Percentiles rank a stretch among this genome's conserved stretches.
Evolutionary conservation across 2,329 filamentous ascomycete genomes (phyloP).

Genomic region (Chrysoporthe cubensis): DNA sequence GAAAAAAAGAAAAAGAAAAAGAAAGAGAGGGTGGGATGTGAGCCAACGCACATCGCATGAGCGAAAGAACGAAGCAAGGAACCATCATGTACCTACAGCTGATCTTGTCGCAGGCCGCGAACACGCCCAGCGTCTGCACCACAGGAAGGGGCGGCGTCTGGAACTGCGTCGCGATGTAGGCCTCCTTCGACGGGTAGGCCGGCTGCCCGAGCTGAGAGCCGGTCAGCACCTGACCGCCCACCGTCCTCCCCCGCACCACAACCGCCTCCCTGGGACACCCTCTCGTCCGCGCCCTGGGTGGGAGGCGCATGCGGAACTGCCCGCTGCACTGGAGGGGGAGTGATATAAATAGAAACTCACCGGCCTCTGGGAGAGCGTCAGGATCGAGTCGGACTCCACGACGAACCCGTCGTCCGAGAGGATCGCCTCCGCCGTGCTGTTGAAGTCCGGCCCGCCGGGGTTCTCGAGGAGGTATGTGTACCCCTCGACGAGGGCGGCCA

Average conservation of each 20-base stretch:
- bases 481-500: slow-evolving; percentile 19
- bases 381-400: slow-evolving; percentile 26
- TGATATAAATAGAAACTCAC: slow-evolving; percentile 12
- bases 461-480: slow-evolving; percentile 27
- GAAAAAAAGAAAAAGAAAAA: neutral
- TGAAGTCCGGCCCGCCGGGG: slow-evolving; percentile 23
- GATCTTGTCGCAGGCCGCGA: slow-evolving; percentile 25
- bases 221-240: neutral
- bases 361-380: slow-evolving; percentile 22
- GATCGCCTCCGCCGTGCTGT: slow-evolving; percentile 25
- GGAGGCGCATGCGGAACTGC: too few relatives aligned
- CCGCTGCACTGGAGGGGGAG: neutral
- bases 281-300: too few relatives aligned
- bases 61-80: too few relatives aligned
- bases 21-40: neutral
- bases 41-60: too few relatives aligned
- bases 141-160: slow-evolving; percentile 22
- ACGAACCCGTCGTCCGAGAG: slow-evolving; percentile 17
- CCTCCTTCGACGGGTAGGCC: slow-evolving; percentile 26
- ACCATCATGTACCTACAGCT: slow-evolving; percentile 10
- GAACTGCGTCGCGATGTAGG: slow-evolving; percentile 26
- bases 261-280: too few relatives aligned
- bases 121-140: slow-evolving; percentile 21
- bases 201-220: slow-evolving; percentile 19
- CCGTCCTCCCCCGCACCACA: neutral